These are phyloP conservation scores for Cryptosporidium baileyi DNA, from an alignment of 169 alveolate genomes.

Conservation along the genomic window DNA sequence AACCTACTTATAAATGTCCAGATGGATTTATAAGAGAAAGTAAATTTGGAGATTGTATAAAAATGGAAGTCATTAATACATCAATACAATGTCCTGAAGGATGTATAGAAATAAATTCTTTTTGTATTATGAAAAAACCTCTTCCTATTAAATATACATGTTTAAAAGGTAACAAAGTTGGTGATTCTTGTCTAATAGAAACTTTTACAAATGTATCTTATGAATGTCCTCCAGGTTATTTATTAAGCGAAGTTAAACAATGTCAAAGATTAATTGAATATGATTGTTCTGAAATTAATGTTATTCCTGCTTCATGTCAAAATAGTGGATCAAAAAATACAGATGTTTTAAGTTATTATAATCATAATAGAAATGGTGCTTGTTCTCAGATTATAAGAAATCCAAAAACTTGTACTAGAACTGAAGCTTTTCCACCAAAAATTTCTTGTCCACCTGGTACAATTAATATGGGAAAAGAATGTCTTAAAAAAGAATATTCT, in stretches of 20 bases:
- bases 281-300: constrained; percentile 56
- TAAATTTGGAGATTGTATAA: constrained; percentile 24
- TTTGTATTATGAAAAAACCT: constrained; percentile 13
- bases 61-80: constrained; percentile 14
- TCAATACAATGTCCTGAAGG: constrained; percentile 40
- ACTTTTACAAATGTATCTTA: constrained; percentile 12
- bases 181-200: constrained; percentile 53
- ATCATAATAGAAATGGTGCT: not conserved
- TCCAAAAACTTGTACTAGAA: constrained; percentile 55
- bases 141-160: constrained; percentile 49
- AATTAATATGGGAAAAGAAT: constrained; percentile 37
- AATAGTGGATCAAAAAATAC: not conserved
- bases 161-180: constrained; percentile 25
- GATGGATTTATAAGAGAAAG: constrained; percentile 25
- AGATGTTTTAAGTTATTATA: not conserved
- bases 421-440: constrained; percentile 58
- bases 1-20: constrained; percentile 25
- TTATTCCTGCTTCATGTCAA: constrained; percentile 10
- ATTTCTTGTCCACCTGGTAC: constrained; percentile 47
- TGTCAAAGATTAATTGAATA: constrained; percentile 57
- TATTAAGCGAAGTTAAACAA: constrained; percentile 25
- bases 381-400: constrained; percentile 37
- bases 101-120: not conserved
- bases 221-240: constrained; percentile 54
- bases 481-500: constrained; percentile 26